Evolutionary conservation across 768 basidiomycete genomes (phyloP), one percentile per base, ranked within the genome.

Genomic region (Psilocybe azurescens): DNA sequence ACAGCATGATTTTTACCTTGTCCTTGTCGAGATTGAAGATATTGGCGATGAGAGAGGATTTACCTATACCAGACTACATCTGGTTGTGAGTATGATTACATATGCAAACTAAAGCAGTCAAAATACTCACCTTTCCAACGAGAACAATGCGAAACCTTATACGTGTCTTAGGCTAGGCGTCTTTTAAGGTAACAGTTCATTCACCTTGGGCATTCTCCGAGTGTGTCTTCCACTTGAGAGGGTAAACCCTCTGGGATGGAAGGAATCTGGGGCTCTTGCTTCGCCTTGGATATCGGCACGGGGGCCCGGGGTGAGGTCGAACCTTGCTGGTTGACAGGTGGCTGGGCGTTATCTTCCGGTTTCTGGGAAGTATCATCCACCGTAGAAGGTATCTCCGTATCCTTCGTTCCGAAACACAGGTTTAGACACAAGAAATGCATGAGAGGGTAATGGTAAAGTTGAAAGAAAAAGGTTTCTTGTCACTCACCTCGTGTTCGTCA

Each of bases 41-140:
- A 14, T 51, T 53, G 13, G 63, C 63, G 59, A 75, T 65, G 13
- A 76, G 66, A 1, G 74, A 73, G 8, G 74, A 72, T 65, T 76
- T 76, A 5, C 75, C 75, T 0, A 69, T 63, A 33, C 75, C 74
- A 41, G 67, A 58, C 74, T 75, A 59, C 5, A 24, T 18, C 5
- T 10, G 10, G 10, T 3, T 49, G 20, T 20, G n/a, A 20, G 20
- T 11, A 20, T 11, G 5, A 13, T 28, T 9, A 11, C 20, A 28
- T 20, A 49, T 13, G 10, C 7, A 5, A 18, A 10, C 10, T 36
- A 10, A 24, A 49, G 20, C 20, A 20, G 20, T 6, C 18, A 50
- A 11, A 20, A 20, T 50, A 20, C 20, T 28, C n/a, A 50, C 48
- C 10, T 50, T 50, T 50, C 48, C 48, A 24, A 49, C 48, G 48